Base-by-base conservation (phyloP, 208 protist species). In the Naegleria fowleri region DNA sequence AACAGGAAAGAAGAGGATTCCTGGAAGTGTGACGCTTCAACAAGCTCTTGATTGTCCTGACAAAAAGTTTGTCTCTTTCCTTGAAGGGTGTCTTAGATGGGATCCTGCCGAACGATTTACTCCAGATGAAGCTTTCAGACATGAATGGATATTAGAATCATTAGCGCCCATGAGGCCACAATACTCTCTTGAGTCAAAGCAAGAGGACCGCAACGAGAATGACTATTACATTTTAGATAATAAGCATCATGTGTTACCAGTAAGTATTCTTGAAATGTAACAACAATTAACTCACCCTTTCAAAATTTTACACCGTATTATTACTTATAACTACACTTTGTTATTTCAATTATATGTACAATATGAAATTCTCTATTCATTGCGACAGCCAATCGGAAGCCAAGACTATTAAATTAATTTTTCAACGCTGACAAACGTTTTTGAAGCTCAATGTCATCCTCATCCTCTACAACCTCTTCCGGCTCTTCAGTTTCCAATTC, bases 61-160 rank as follows among this genome's bases (percentile, higher is more conserved):
- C 83, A 38, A 84, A 11, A 41, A 93, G 15, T 97, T 96, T 91
- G 52, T 96, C 41, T 83, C 90, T 40, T 96, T 95, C 88, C 19
- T 95, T n/a, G 88, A 90, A 39, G 91, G 91, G 19, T 87, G 92
- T 36, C 90, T 95, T 41, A 79, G 86, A 33, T 92, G 93, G 33
- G 90, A 91, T 84, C 90, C 90, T n/a, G 13, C 9, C n/a, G 52
- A 91, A 39, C 48, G 90, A 86, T 48, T 91, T 25, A 51, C 79
- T 16, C 55, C 90, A 11, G 79, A 75, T 9, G 90, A 91, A 51
- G 90, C 90, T 5, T 39, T 91, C 16, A 59, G 90, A 29, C 90
- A 91, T 51, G 86, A 90, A 43, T 90, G 85, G 85, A 88, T 88
- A 39, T 58, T 88, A 13, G 85, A 88, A 15, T 9, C 41, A 58